These are phyloP conservation scores for Eragrostis nindensis DNA, from an alignment of 176 grass and related monocot species.

Conservation along the genomic window DNA sequence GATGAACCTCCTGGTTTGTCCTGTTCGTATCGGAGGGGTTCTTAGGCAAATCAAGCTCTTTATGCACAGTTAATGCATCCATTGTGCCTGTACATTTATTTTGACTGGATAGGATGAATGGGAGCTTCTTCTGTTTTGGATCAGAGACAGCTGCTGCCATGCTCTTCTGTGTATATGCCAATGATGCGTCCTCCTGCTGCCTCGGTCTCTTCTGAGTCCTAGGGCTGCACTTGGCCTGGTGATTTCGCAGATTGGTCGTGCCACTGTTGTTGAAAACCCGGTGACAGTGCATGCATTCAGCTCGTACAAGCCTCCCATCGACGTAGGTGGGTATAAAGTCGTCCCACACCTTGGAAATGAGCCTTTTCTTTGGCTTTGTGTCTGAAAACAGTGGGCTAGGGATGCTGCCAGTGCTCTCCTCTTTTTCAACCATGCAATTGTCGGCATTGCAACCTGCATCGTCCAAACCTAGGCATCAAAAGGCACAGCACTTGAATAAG, in stretches of 20 bases:
- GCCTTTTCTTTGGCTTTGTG: constrained; percentile 29
- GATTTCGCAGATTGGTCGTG: constrained; percentile 27
- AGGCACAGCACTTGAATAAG: background rate
- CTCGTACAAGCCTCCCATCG: background rate
- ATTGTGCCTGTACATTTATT: constrained; percentile 22
- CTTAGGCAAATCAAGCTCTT: background rate
- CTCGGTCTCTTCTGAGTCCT: background rate
- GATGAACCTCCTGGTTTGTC: background rate
- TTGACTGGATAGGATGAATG: background rate
- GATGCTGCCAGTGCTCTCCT: constrained; percentile 16
- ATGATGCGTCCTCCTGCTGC: background rate
- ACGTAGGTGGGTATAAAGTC: constrained; percentile 33
- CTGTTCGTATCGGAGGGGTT: background rate
- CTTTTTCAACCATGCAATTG: constrained; percentile 17
- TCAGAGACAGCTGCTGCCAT: background rate
- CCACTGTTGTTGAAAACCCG: constrained; percentile 2
- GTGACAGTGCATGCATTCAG: constrained; percentile 41
- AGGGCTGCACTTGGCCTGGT: constrained; percentile 20
- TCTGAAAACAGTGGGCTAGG: constrained; percentile 1
- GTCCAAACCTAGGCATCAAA: constrained; percentile 17
- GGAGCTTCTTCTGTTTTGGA: constrained; percentile 37
- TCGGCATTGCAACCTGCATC: background rate
- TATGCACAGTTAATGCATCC: background rate
- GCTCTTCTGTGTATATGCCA: constrained; percentile 24
- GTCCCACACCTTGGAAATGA: constrained; percentile 31